phyloP scores from a whole-genome alignment of 805 yeast genomes.

The Nadsonia fulvescens region DNA sequence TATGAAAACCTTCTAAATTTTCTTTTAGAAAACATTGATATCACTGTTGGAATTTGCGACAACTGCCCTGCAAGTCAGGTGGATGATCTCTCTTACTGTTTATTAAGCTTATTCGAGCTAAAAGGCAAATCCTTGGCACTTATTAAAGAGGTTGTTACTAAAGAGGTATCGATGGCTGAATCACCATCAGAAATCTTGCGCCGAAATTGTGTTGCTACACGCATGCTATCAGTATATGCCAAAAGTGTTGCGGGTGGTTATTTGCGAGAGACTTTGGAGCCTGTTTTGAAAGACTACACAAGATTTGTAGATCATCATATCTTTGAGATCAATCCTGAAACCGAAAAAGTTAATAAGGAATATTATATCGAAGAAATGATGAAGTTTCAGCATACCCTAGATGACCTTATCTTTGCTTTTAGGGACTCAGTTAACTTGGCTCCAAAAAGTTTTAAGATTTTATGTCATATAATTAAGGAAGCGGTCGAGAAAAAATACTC shows the following conservation, averaged over 20 bases:
- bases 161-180: constrained; percentile 42
- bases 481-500: constrained; percentile 42
- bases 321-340: constrained; percentile 28
- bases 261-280: constrained; percentile 32
- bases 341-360: constrained; percentile 1
- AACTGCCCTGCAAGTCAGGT: constrained; percentile 53
- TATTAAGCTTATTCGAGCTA: constrained; percentile 35
- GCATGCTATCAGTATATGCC: constrained; percentile 54
- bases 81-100: constrained; percentile 49
- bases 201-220: constrained; percentile 67
- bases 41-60: constrained; percentile 35
- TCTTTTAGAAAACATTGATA: constrained; percentile 12
- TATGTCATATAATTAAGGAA: constrained; percentile 42
- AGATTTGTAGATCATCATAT: constrained; percentile 25
- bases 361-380: constrained; percentile 22
- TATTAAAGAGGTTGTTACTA: constrained; percentile 35
- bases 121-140: constrained; percentile 20
- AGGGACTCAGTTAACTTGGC: constrained; percentile 30
- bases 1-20: constrained; percentile 13
- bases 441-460: constrained; percentile 43
- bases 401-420: constrained; percentile 36
- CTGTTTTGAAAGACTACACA: constrained; percentile 36
- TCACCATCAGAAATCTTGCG: constrained; percentile 59
- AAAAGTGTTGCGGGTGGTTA: constrained; percentile 47
- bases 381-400: constrained; percentile 38